Base-by-base conservation (phyloP, 1,284 basidiomycete species). In the Leccinum pachyderme region DNA sequence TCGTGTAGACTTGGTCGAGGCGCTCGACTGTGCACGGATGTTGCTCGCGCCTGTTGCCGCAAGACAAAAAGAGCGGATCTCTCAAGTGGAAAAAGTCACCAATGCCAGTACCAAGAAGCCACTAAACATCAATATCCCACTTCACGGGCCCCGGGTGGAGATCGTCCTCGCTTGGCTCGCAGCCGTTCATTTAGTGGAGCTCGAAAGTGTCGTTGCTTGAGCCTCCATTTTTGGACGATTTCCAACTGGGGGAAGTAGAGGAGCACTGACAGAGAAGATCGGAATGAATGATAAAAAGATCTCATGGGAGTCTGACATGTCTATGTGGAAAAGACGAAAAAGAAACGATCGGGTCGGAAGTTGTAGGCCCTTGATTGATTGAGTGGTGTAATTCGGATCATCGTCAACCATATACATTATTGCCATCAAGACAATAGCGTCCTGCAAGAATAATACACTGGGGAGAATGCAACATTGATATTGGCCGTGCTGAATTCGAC, bases 91-190 rank as follows among this genome's bases (percentile, higher is more conserved):
- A 52, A 83, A 78, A 64, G 73, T 69, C 5, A 63, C 70, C 35
- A 74, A 68, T 11, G 70, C 64, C 55, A 76, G 63, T 58, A 72
- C 77, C 72, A 83, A 82, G 75, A 86, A 83, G 69, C 71, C 79
- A 27, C 60, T 81, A 55, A 79, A 84, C 45, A 86, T 91, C 69
- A 90, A 84, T 65, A 90, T 93, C 53, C 88, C 90, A 9, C 73
- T 92, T 59, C 87, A 91, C 71, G 90, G 89, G 0, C 89, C 90
- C 39, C 79, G 89, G 6, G 89, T 92, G 47, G 90, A 93, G 71
- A 78, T 92, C 55, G 78, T 91, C 45, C 76, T 93, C 55, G 89
- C 89, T 44, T 93, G 89, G 89, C 72, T 93, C 55, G 87, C 78
- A 22, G 88, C 87, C 15, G 85, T 90, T 53, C 84, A 89, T 75